These are phyloP conservation scores for Zostera marina DNA, from an alignment of 116 monocot species.

Conservation along the genomic window DNA sequence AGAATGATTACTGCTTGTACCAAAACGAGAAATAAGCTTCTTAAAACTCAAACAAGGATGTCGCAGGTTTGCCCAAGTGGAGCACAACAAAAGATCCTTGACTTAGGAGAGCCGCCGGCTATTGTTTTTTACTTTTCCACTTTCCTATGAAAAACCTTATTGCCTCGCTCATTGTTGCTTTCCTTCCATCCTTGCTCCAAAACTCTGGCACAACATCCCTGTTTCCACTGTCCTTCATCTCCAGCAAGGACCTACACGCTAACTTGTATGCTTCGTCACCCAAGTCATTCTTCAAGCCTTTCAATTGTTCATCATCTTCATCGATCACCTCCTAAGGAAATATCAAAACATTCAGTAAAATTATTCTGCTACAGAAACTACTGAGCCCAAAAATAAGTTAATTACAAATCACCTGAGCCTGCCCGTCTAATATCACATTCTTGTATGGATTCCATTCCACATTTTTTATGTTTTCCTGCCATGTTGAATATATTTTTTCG, in stretches of 20 bases:
- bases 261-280: conserved; percentile 10
- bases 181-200: conserved; percentile 12
- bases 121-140: background rate
- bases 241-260: conserved; percentile 8
- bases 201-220: conserved; percentile 6
- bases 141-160: conserved; percentile 2
- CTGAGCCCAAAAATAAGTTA: background rate
- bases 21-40: too few relatives aligned
- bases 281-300: background rate
- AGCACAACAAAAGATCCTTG: background rate
- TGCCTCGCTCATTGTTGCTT: conserved; percentile 13
- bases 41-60: too few relatives aligned
- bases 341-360: background rate
- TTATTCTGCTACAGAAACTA: too few relatives aligned
- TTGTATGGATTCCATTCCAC: conserved; percentile 21
- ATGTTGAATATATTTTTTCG: conserved; percentile 6
- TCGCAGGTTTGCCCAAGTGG: too few relatives aligned
- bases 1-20: too few relatives aligned
- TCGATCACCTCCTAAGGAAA: conserved; percentile 6
- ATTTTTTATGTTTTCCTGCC: conserved; percentile 18
- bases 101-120: too few relatives aligned
- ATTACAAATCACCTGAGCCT: background rate
- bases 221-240: conserved; percentile 6
- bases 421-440: background rate
- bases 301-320: conserved; percentile 7